A percentile compares a stretch with the other conserved stretches of the same genome.
Evolutionary conservation across 1,284 basidiomycete species (phyloP).

Genomic region (Leucocoprinus gongylophorus): DNA sequence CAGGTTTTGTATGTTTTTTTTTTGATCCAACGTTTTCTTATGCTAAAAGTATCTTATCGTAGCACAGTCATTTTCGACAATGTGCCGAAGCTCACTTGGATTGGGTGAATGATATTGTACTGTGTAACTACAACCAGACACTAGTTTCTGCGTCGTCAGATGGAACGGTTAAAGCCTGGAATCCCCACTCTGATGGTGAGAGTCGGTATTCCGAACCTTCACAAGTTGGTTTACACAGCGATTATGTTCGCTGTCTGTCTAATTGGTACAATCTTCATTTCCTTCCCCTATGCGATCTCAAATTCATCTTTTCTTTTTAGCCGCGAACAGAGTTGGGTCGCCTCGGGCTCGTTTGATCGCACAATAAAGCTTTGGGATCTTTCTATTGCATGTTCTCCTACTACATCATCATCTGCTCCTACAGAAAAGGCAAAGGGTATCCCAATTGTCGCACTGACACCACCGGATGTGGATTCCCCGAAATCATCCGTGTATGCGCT

Average conservation of each 20-base stretch:
- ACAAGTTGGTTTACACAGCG: conserved; percentile 80
- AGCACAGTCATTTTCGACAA: conserved; percentile 69
- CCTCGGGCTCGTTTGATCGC: conserved; percentile 92
- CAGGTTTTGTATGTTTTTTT: conserved; percentile 40
- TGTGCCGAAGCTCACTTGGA: conserved; percentile 84
- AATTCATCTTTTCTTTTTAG: conserved; percentile 33
- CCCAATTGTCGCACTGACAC: conserved; percentile 52
- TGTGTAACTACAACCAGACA: conserved; percentile 92
- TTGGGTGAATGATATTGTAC: conserved; percentile 94
- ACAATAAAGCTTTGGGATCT: conserved; percentile 95
- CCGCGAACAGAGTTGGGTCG: conserved; percentile 77
- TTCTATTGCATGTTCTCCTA: conserved; percentile 26
- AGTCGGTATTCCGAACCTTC: conserved; percentile 45
- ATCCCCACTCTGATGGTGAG: conserved; percentile 60
- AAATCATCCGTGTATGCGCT: conserved; percentile 80
- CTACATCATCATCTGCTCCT: background rate
- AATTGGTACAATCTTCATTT: conserved; percentile 47
- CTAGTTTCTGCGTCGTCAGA: conserved; percentile 95
- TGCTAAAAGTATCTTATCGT: conserved; percentile 6
- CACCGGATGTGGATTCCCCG: conserved; percentile 52
- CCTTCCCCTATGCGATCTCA: conserved; percentile 13
- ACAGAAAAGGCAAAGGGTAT: conserved; percentile 19
- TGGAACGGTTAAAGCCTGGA: conserved; percentile 92
- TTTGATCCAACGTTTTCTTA: background rate
- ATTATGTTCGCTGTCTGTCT: conserved; percentile 88